These are phyloP conservation scores for Buxus sempervirens DNA, from an alignment of 164 flowering plant genomes.

Conservation along the genomic window DNA sequence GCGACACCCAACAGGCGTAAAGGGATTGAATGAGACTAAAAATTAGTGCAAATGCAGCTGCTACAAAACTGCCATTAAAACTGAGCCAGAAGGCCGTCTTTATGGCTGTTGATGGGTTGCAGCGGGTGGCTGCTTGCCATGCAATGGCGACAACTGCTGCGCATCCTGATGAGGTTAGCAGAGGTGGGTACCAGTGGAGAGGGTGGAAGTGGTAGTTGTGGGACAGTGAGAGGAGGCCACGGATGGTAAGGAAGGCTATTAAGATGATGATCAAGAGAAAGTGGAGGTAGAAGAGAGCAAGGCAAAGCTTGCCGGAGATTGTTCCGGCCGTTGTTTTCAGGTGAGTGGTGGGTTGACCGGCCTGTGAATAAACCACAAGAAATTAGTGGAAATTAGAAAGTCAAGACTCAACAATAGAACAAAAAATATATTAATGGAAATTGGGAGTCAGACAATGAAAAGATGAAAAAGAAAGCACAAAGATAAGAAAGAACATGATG, in stretches of 20 bases:
- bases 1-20: slow-evolving; percentile 51
- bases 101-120: slow-evolving; percentile 32
- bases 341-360: slow-evolving; percentile 11
- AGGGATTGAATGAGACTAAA: slow-evolving; percentile 37
- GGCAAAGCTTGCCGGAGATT: slow-evolving; percentile 20
- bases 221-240: slow-evolving; percentile 21
- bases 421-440: background rate
- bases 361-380: slow-evolving; percentile 20
- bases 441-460: background rate
- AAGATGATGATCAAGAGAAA: slow-evolving; percentile 29
- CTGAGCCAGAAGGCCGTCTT: slow-evolving; percentile 47
- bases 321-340: slow-evolving; percentile 7
- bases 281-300: slow-evolving; percentile 36
- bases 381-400: background rate
- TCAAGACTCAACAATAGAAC: background rate
- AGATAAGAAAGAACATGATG: no score
- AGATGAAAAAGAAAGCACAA: background rate
- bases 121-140: slow-evolving; percentile 32
- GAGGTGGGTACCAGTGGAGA: slow-evolving; percentile 44
- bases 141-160: slow-evolving; percentile 30
- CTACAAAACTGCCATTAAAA: slow-evolving; percentile 26
- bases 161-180: slow-evolving; percentile 32
- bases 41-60: slow-evolving; percentile 29
- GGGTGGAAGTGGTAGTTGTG: slow-evolving; percentile 34
- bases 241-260: slow-evolving; percentile 30